Evolutionary conservation across 2,329 filamentous ascomycete species (phyloP).

Genomic region (Epichloe uncinata): DNA sequence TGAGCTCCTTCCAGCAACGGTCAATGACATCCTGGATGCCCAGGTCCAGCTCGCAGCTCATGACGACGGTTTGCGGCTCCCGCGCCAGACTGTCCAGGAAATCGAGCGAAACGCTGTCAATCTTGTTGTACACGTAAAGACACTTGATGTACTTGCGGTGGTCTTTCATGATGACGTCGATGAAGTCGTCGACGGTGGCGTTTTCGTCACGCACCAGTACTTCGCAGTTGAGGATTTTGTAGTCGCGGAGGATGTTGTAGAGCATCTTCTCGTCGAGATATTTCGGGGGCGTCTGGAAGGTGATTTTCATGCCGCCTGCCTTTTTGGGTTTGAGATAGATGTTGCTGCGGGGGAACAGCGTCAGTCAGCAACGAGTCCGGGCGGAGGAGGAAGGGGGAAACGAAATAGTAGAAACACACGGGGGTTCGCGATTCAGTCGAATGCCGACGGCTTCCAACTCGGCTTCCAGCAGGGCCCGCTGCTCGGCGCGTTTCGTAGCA

Average conservation of each 20-base stretch:
- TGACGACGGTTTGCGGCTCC: conserved; percentile 88
- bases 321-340: conserved; percentile 96
- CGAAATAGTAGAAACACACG: conserved; percentile 40
- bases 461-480: conserved; percentile 75
- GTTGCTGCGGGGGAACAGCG: conserved; percentile 42
- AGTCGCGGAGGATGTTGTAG: conserved; percentile 93
- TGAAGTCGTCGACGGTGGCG: conserved; percentile 93
- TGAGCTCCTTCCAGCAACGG: conserved; percentile 85
- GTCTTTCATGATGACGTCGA: conserved; percentile 98
- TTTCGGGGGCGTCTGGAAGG: conserved; percentile 81
- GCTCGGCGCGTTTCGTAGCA: conserved; percentile 91
- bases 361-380: no score
- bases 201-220: conserved; percentile 91
- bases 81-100: conserved; percentile 85
- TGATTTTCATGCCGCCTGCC: conserved; percentile 97
- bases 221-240: conserved; percentile 97
- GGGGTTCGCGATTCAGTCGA: conserved; percentile 83
- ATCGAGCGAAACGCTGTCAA: conserved; percentile 86
- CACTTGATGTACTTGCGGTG: conserved; percentile 94
- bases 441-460: conserved; percentile 95
- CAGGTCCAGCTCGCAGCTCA: conserved; percentile 93
- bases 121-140: conserved; percentile 99
- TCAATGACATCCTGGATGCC: conserved; percentile 91
- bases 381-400: not conserved
- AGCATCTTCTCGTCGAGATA: conserved; percentile 94